Evolutionary conservation across 495 filamentous ascomycete genomes (phyloP), one percentile per base, ranked within the genome.

Genomic region (Xylaria nigripes): DNA sequence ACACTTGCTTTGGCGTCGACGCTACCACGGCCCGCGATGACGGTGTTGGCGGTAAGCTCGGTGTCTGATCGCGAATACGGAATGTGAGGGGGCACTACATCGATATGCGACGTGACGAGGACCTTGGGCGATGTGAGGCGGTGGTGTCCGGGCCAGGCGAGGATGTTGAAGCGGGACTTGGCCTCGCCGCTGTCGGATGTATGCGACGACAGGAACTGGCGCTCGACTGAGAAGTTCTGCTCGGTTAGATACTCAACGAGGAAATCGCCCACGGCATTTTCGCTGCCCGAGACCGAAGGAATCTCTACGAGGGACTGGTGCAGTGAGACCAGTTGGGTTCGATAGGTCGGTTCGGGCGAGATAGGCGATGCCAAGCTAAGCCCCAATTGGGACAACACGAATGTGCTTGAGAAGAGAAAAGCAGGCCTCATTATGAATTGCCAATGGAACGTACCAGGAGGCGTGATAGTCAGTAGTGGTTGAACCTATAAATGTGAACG

Each of bases 1-100:
- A 98, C 84, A 70, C 83, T 86, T 34, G 74, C 90, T 67, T 98
- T 98, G 54, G 87, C 92, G 65, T 98, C 92, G 56, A 95, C 90
- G 50, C 79, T 81, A 54, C 93, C 92, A 19, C 92, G 84, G 24
- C 92, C 92, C 32, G 76, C 75, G 54, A 76, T 68, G 25, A 75
- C 51, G 0, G 67, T 67, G 44, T 75, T 63, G 42, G 57, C 59
- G 47, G 59, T 58, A 43, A 66, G 51, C 22, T 90, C 81, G 36
- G 76, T 67, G 12, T 55, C 50, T 27, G 71, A 65, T 16, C 70
- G 67, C 27, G 65, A 62, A 67, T 87, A 87, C 6, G 80, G 86
- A 60, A 89, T 86, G 70, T 81, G 91, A 0, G 85, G 85, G 6
- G 85, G 85, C 1, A 85, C 83, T 5, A 78, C 80, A 58, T 86